These are phyloP conservation scores for Austropuccinia psidii DNA, from an alignment of 1,284 basidiomycete genomes.

Conservation along the genomic window DNA sequence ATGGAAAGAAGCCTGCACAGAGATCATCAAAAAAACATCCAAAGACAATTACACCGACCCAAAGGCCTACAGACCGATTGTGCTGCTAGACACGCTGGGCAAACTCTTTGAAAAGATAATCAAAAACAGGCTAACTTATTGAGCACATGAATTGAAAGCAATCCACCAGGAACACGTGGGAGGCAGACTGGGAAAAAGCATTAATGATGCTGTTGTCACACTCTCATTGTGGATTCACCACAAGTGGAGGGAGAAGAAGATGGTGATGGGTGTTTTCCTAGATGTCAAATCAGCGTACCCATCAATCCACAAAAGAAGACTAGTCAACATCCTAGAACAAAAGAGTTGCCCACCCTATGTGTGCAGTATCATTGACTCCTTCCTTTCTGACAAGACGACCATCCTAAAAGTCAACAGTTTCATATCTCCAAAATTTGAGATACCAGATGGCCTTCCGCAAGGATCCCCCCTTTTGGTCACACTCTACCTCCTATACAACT, in stretches of 20 bases:
- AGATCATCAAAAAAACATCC: neutral
- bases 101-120: neutral
- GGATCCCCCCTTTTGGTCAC: neutral
- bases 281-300: conserved; percentile 10
- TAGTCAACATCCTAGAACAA: neutral
- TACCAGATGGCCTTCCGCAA: neutral
- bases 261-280: neutral
- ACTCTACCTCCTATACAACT: neutral
- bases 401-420: neutral
- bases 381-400: neutral
- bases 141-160: neutral
- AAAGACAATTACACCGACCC: neutral
- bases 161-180: neutral
- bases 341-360: neutral
- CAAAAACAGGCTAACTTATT: neutral
- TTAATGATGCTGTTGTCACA: neutral
- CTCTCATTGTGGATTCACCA: neutral
- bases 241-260: neutral
- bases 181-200: neutral
- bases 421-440: neutral
- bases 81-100: neutral
- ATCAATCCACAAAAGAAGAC: neutral
- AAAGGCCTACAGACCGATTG: neutral
- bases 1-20: neutral
- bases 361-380: neutral